Percentiles rank a stretch among this genome's conserved stretches.
Evolutionary conservation across 192 early-diverging fungal species (phyloP).

Genomic region (Backusella tuberculispora): DNA sequence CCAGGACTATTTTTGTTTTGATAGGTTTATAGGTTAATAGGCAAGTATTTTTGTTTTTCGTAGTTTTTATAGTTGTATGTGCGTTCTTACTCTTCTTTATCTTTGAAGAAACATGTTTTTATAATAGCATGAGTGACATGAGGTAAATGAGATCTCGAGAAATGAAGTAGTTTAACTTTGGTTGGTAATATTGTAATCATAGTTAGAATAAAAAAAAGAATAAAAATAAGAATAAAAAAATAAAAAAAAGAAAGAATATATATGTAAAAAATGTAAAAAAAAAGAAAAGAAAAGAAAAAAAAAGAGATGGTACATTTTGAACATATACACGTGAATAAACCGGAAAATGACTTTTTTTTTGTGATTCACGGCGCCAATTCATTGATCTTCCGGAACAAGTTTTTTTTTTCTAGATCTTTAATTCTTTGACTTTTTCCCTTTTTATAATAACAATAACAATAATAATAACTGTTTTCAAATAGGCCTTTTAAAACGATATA

Average conservation of each 20-base stretch:
- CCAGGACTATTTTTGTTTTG: conserved; percentile 31
- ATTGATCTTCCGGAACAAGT: background rate
- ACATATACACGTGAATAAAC: background rate
- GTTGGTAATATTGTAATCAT: conserved; percentile 64
- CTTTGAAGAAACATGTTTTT: conserved; percentile 58
- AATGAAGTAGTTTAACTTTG: conserved; percentile 63
- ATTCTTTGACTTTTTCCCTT: too few relatives aligned
- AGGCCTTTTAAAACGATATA: too few relatives aligned
- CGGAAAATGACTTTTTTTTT: background rate
- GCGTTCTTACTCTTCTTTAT: conserved; percentile 26
- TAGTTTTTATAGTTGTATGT: background rate
- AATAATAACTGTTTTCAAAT: too few relatives aligned
- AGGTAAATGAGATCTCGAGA: conserved; percentile 56
- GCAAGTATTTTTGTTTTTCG: conserved; percentile 2
- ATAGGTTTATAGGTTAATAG: background rate
- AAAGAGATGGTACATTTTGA: too few relatives aligned
- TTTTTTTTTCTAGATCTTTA: too few relatives aligned
- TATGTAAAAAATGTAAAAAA: too few relatives aligned
- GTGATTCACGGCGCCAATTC: background rate
- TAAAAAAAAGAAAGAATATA: background rate
- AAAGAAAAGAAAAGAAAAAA: too few relatives aligned
- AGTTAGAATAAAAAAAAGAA: conserved; percentile 8
- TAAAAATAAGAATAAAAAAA: conserved; percentile 3
- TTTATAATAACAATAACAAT: too few relatives aligned
- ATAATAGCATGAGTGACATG: conserved; percentile 64